These are phyloP conservation scores for Apiospora aurea DNA, from an alignment of 2,329 filamentous ascomycete genomes.

Conservation along the genomic window DNA sequence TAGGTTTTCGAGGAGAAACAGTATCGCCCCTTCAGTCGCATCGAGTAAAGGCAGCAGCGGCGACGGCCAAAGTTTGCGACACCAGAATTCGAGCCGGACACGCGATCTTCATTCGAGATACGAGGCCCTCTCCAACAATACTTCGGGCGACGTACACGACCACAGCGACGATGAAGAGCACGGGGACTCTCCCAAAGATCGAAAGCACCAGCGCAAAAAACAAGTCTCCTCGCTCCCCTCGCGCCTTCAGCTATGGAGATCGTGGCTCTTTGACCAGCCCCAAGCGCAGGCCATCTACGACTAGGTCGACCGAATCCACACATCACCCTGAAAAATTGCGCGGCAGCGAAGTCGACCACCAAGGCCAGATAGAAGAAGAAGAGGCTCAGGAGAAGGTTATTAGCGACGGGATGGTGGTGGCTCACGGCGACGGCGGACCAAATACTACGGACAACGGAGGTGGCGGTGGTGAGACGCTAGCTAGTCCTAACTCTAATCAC, in stretches of 20 bases:
- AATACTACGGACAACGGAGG: constrained; percentile 20
- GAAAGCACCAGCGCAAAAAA: background rate
- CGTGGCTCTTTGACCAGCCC: constrained; percentile 1
- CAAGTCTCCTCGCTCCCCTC: background rate
- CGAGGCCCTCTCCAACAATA: constrained; percentile 7
- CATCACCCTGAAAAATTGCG: background rate
- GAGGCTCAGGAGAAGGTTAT: constrained; percentile 3
- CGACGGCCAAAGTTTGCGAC: constrained; percentile 23
- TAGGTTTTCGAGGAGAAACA: constrained; percentile 29
- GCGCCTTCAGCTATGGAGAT: constrained; percentile 27
- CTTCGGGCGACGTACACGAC: constrained; percentile 28
- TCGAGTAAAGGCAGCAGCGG: constrained; percentile 27
- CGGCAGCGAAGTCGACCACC: background rate
- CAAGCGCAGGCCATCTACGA: constrained; percentile 21
- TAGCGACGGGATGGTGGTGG: constrained; percentile 21
- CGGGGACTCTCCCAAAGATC: constrained; percentile 1
- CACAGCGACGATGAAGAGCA: constrained; percentile 31
- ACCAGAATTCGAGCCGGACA: background rate
- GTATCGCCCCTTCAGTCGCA: constrained; percentile 24
- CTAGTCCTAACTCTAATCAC: constrained; percentile 34
- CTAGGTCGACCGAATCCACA: constrained; percentile 11
- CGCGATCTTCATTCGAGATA: constrained; percentile 14
- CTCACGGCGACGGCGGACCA: constrained; percentile 9
- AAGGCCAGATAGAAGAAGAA: background rate
- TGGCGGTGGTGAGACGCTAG: constrained; percentile 28